Conservation (phyloP, 2,329 filamentous ascomycete species). For the Aspergillus aculeatus region DNA sequence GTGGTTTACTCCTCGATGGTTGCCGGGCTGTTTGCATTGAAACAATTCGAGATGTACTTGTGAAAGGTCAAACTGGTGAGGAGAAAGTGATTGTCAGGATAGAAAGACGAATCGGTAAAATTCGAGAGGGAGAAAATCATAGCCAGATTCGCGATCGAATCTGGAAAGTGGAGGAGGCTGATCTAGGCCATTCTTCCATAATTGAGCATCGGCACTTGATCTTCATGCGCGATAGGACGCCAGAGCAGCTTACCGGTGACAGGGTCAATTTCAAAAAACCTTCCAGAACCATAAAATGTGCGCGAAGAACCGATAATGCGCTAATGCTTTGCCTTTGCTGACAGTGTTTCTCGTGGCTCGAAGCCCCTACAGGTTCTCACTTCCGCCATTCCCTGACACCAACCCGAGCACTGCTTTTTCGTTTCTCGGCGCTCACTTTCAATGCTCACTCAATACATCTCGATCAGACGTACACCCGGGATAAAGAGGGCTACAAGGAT, state of each 20-base stretch:
- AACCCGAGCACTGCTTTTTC: conserved; percentile 72
- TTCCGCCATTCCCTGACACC: conserved; percentile 64
- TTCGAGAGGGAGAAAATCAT: conserved; percentile 38
- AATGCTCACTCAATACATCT: conserved; percentile 93
- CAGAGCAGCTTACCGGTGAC: conserved; percentile 32
- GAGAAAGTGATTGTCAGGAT: conserved; percentile 62
- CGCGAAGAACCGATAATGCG: conserved; percentile 15
- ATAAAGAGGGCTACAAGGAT: conserved; percentile 70
- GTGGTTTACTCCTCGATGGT: conserved; percentile 33
- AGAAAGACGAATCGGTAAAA: conserved; percentile 51
- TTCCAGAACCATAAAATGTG: conserved; percentile 38
- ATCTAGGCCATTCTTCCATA: conserved; percentile 46
- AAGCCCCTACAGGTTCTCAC: conserved; percentile 53
- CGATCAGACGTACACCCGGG: conserved; percentile 67
- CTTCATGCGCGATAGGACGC: conserved; percentile 57
- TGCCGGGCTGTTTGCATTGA: conserved; percentile 47
- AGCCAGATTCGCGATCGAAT: conserved; percentile 41
- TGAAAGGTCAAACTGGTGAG: conserved; percentile 53
- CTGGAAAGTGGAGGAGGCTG: conserved; percentile 45
- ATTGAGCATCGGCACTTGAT: conserved; percentile 63
- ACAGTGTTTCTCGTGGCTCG: conserved; percentile 12
- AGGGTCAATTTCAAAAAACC: conserved; percentile 24
- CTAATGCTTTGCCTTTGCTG: conserved; percentile 17
- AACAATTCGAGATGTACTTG: conserved; percentile 47
- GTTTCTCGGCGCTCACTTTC: conserved; percentile 86